Evolutionary conservation across 2,329 filamentous ascomycete species (phyloP).

Genomic region (Trichophyton mentagrophytes): DNA sequence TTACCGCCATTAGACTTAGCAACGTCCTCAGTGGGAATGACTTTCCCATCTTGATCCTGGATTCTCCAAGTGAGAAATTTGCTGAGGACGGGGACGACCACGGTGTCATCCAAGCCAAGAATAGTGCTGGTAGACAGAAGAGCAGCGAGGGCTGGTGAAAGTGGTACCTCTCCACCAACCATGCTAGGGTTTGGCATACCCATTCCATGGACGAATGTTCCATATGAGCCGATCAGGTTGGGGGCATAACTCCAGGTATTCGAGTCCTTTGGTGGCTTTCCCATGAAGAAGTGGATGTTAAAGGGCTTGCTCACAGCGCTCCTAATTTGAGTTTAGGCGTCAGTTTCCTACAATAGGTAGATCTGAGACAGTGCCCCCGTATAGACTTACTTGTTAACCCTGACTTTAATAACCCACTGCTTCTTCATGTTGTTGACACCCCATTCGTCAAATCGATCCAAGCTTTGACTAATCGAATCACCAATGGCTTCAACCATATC

Average conservation of each 20-base stretch:
- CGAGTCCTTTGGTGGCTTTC: constrained; percentile 36
- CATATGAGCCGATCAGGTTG: constrained; percentile 51
- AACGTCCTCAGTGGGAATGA: constrained; percentile 13
- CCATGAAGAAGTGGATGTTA: constrained; percentile 56
- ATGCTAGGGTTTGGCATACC: not conserved
- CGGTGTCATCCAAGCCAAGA: constrained; percentile 6
- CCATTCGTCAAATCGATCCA: constrained; percentile 12
- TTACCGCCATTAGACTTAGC: constrained; percentile 9
- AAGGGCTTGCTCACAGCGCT: constrained; percentile 48
- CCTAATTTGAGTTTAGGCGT: constrained; percentile 20
- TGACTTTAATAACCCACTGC: constrained; percentile 57
- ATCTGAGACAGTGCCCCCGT: not conserved
- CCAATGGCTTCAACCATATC: constrained; percentile 10
- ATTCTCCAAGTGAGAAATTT: constrained; percentile 16
- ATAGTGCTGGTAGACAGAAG: constrained; percentile 10
- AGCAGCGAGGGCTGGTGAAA: constrained; percentile 14
- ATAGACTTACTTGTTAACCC: constrained; percentile 28
- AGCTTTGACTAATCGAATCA: constrained; percentile 11
- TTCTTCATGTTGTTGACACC: constrained; percentile 22
- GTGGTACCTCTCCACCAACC: constrained; percentile 7
- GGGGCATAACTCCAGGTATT: constrained; percentile 40
- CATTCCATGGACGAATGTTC: constrained; percentile 33
- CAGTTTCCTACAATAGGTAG: not conserved
- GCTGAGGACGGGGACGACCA: constrained; percentile 13
- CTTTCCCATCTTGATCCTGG: constrained; percentile 10